A percentile compares a stretch with the other conserved stretches of the same genome.
Evolutionary conservation across 495 filamentous ascomycete species (phyloP).

Genomic region (Aspergillus nidulans): DNA sequence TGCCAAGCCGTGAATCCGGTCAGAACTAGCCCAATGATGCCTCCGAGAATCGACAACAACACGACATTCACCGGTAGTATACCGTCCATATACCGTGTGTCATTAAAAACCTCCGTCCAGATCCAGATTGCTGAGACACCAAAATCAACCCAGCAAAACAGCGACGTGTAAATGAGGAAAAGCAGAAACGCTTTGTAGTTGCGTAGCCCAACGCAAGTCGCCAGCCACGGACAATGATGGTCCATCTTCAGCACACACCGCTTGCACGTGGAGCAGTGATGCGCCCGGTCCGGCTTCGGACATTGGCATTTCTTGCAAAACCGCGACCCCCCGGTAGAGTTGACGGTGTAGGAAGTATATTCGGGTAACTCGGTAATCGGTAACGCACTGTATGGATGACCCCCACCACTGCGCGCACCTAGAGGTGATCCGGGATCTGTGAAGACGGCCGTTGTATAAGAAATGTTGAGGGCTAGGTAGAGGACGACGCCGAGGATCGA

Average conservation of each 20-base stretch:
- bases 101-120: constrained; percentile 69
- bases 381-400: constrained; percentile 55
- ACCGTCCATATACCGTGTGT: constrained; percentile 57
- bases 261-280: constrained; percentile 91
- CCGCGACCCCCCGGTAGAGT: constrained; percentile 74
- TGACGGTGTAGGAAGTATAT: constrained; percentile 78
- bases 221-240: constrained; percentile 97
- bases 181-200: constrained; percentile 96
- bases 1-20: constrained; percentile 92
- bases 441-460: constrained; percentile 88
- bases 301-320: constrained; percentile 97
- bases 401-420: constrained; percentile 22
- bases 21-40: constrained; percentile 86
- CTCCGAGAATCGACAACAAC: constrained; percentile 75
- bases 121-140: constrained; percentile 68
- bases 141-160: constrained; percentile 84
- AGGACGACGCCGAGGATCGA: constrained; percentile 62
- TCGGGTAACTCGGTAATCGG: constrained; percentile 57
- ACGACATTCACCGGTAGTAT: constrained; percentile 89
- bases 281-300: constrained; percentile 89
- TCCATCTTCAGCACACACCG: constrained; percentile 98
- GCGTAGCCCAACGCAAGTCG: constrained; percentile 85
- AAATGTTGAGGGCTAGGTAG: constrained; percentile 77
- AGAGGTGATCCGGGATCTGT: constrained; percentile 74
- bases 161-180: constrained; percentile 84